Base-by-base conservation (phyloP, 208 protist species). In the Blastocrithidia nonstop region DNA sequence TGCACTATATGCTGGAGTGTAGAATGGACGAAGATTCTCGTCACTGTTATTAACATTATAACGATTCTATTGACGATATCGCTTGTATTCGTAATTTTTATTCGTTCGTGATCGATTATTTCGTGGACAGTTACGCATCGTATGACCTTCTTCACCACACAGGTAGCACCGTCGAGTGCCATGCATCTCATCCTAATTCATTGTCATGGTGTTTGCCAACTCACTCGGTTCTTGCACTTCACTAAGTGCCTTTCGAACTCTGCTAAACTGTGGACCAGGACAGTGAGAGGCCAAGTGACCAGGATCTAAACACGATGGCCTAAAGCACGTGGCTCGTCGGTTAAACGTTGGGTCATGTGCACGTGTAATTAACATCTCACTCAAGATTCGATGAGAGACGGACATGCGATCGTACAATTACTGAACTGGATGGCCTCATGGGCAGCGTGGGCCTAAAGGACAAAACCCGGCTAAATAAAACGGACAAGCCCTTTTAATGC, bases 381-480 rank as follows among this genome's bases (percentile, higher is more conserved):
- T 57, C 4, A 65, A 50, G 7, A 94, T 52, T 29, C 80, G 73
- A 49, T 71, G 55, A 15, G 60, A 66, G n/a, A 88, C 76, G 1
- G 63, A 53, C 38, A 73, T 69, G 41, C 82, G 60, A 58, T 87
- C 72, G 67, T 88, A 61, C 17, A 77, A 55, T 50, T 88, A 62
- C 32, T 95, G 79, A 22, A 85, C 66, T 5, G 86, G 86, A 65
- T 98, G 96, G 16, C 76, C 89, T 7, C 78, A 66, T 31, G 86
- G 78, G 52, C 95, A 98, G 38, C 84, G 79, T 0, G 93, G 75
- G 1, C 96, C 96, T 15, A 96, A 66, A 0, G 85, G 84, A 61
- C 95, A 98, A 66, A 98, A 97, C 13, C 95, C 95, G 1, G 82
- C 59, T 19, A 97, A 63, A 65, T 96, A 98, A 50, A 88, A 80